phyloP scores from a whole-genome alignment of 495 filamentous ascomycete genomes.

The Trichoderma gamsii region DNA sequence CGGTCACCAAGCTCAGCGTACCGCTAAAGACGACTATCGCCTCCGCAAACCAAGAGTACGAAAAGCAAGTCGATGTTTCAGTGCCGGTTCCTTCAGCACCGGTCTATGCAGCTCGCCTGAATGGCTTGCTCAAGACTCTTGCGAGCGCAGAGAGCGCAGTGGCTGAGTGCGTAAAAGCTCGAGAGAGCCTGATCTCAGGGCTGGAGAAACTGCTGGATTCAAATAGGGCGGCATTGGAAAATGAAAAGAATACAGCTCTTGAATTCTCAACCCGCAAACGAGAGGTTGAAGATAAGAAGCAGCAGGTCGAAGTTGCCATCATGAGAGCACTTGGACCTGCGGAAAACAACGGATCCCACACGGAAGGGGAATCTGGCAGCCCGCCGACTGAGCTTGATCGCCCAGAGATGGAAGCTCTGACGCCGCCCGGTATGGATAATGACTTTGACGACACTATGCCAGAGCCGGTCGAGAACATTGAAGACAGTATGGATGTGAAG shows the following conservation, averaged over 20 bases:
- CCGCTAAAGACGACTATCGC: slow-evolving; percentile 54
- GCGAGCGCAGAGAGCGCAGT: slow-evolving; percentile 90
- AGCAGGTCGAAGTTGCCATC: slow-evolving; percentile 82
- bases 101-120: slow-evolving; percentile 86
- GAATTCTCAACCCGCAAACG: slow-evolving; percentile 55
- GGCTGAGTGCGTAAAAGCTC: slow-evolving; percentile 81
- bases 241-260: slow-evolving; percentile 57
- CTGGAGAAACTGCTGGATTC: slow-evolving; percentile 75
- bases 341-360: slow-evolving; percentile 36
- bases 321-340: slow-evolving; percentile 65
- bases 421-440: slow-evolving; percentile 49
- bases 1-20: slow-evolving; percentile 62
- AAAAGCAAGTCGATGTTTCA: slow-evolving; percentile 67
- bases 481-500: slow-evolving; percentile 21
- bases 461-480: slow-evolving; percentile 14
- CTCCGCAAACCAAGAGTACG: slow-evolving; percentile 70
- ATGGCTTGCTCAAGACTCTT: slow-evolving; percentile 75
- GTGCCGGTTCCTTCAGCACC: slow-evolving; percentile 65
- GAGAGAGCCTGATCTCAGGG: slow-evolving; percentile 65
- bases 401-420: slow-evolving; percentile 77
- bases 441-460: slow-evolving; percentile 19
- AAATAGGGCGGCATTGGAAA: slow-evolving; percentile 61
- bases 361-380: slow-evolving; percentile 32
- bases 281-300: slow-evolving; percentile 68
- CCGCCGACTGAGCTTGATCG: slow-evolving; percentile 50